phyloP scores from a whole-genome alignment of 805 yeast species.

The Candida methanosorbosa region DNA sequence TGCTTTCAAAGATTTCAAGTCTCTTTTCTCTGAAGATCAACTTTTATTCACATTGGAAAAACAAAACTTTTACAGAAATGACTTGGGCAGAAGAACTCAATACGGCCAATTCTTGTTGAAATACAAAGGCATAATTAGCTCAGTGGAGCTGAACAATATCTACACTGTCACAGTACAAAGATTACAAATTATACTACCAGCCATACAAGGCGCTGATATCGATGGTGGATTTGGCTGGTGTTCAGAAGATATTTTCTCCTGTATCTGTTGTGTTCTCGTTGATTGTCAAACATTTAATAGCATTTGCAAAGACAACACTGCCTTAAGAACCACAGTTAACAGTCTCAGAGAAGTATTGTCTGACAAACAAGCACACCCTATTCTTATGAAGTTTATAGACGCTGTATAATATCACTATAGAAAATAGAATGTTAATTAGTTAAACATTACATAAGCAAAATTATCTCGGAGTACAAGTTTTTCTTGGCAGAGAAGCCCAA shows the following conservation, averaged over 20 bases:
- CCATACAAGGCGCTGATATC: too few relatives aligned
- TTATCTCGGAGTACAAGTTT: too few relatives aligned
- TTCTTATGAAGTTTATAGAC: too few relatives aligned
- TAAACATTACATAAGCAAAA: too few relatives aligned
- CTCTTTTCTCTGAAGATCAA: conserved; percentile 16
- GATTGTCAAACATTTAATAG: not conserved
- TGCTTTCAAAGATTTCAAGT: not conserved
- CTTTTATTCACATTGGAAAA: conserved; percentile 60
- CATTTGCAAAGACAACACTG: not conserved
- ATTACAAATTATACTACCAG: too few relatives aligned
- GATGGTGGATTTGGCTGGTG: not conserved
- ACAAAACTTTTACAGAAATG: conserved; percentile 56
- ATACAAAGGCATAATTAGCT: too few relatives aligned
- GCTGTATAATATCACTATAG: too few relatives aligned
- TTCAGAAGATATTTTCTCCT: not conserved
- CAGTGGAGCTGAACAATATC: too few relatives aligned
- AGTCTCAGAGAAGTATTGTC: not conserved
- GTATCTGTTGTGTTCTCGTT: not conserved
- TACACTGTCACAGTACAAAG: too few relatives aligned
- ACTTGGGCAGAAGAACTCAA: conserved; percentile 23
- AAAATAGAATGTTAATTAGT: too few relatives aligned
- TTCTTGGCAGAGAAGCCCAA: too few relatives aligned
- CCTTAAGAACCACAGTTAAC: not conserved
- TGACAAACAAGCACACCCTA: not conserved
- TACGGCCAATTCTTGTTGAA: too few relatives aligned